A percentile compares a stretch with the other conserved stretches of the same genome.
These are phyloP conservation scores for Saturnispora zaruensis DNA, from an alignment of 805 yeast genomes.

Conservation along the genomic window DNA sequence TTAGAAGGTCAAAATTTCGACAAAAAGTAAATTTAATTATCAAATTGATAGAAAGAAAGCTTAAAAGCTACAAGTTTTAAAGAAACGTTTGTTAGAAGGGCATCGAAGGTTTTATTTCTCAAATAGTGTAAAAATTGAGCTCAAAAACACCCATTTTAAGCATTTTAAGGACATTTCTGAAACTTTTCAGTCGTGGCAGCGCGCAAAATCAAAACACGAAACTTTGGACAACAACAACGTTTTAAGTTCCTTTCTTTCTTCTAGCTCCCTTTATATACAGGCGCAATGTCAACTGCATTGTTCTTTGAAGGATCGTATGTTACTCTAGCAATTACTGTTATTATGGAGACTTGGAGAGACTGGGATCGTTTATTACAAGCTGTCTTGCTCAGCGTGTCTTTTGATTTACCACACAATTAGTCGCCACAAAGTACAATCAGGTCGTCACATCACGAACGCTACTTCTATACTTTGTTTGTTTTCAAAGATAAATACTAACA, in stretches of 20 bases:
- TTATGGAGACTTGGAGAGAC: background rate
- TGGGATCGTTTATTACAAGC: background rate
- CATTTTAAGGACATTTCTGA: background rate
- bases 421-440: background rate
- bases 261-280: background rate
- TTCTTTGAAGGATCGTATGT: slow-evolving; percentile 10
- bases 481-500: slow-evolving; percentile 2
- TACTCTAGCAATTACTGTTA: background rate
- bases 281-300: slow-evolving; percentile 8
- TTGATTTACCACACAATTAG: background rate
- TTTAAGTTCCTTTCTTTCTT: background rate
- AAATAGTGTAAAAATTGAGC: background rate
- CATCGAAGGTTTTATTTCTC: too few species aligned
- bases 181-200: background rate
- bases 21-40: background rate
- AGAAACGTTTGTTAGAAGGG: too few species aligned
- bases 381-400: background rate
- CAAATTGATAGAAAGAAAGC: too few species aligned
- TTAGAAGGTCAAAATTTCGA: background rate
- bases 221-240: slow-evolving; percentile 3
- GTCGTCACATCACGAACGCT: background rate
- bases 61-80: too few species aligned
- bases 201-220: slow-evolving; percentile 5
- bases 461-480: slow-evolving; percentile 6
- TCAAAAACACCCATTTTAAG: background rate